Evolutionary conservation across 139 green algal genomes (phyloP), one percentile per base, ranked within the genome.

Genomic region (Dunaliella primolecta): DNA sequence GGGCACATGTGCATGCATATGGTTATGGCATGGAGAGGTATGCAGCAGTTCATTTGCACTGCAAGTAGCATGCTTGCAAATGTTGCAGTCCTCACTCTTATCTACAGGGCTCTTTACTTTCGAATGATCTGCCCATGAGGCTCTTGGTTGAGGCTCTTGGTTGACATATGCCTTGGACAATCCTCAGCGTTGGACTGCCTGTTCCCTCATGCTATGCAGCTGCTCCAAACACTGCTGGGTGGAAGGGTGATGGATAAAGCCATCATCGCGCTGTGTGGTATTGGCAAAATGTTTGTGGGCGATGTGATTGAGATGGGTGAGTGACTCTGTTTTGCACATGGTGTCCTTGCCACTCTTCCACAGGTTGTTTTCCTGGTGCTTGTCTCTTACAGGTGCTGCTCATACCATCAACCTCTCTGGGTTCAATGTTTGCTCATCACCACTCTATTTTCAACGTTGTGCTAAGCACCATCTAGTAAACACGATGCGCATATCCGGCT

Each of bases 231-330:
- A 36, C 56, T 91, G 30, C 83, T 89, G 32, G 79, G 81, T 29
- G 78, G 70, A 23, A 30, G 38, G 11, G 78, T 83, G 21, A 82
- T 78, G 27, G 86, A 89, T 25, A 89, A 91, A 36, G 86, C 87
- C 3, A 35, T 93, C 3, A 93, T 97, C 37, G 94, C 92, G 0
- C 84, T 97, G 77, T 88, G 86, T 79, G 87, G 87, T 23, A 91
- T 97, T 33, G 89, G 89, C 46, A 97, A 97, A 87, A 83, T 93
- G 31, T 96, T 95, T 89, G 90, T 97, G 35, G 94, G 93, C 0
- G 93, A 97, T 57, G 80, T 97, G 1, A 81, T 96, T 20, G 94
- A 96, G 72, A 83, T 84, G 38, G 92, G 92, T 94, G 84, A 36
- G 89, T 46, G 76, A 2, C 1, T 20, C 15, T 37, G 1, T 78